Evolutionary conservation across 164 flowering plant genomes (phyloP), one percentile per base, ranked within the genome.

Genomic region (Aristolochia californica): DNA sequence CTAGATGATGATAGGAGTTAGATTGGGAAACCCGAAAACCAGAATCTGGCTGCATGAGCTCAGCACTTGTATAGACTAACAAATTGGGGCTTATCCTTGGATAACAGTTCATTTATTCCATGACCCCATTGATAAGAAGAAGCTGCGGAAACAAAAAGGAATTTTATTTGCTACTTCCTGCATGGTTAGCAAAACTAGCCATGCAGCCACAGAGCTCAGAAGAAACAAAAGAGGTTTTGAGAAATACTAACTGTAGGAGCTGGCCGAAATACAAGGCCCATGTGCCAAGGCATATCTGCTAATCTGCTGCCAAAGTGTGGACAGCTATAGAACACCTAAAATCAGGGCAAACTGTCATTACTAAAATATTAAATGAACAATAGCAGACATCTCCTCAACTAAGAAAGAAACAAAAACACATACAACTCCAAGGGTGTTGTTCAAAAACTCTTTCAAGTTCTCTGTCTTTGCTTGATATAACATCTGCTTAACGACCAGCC

Each of bases 271-370:
- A 94, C 96, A 68, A 83, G 76, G 60, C 97, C 97, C 95, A 94
- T 94, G 59, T 93, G 79, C 95, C 93, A 94, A 65, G 99, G 99
- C 88, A 94, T 75, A 62, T 94, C 99, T 55, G 96, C 97, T 62
- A 90, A 97, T 68, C 75, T 94, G 79, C 99, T 94, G 66, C 97
- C 99, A 74, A 90, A 87, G 78, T 94, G 99, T 27, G 99, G 99
- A 66, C 96, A 94, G 71, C 97, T 94, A 68, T 94, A 94, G 71
- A 94, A 94, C 43, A 88, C 95, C 99, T 93, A 74, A 68, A 58
- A 48, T 47, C 22, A 20, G 40, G 40, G 10, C 40, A 34, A 34
- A 34, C 1, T 34, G 40, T 34, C 40, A 34, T 8, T 34, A 34
- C 40, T 12, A 34, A 34, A 34, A 34, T 34, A 52, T 52, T 2